Evolutionary conservation across 2,329 filamentous ascomycete species (phyloP), one percentile per base, ranked within the genome.

Genomic region (Teratosphaeria nubilosa): DNA sequence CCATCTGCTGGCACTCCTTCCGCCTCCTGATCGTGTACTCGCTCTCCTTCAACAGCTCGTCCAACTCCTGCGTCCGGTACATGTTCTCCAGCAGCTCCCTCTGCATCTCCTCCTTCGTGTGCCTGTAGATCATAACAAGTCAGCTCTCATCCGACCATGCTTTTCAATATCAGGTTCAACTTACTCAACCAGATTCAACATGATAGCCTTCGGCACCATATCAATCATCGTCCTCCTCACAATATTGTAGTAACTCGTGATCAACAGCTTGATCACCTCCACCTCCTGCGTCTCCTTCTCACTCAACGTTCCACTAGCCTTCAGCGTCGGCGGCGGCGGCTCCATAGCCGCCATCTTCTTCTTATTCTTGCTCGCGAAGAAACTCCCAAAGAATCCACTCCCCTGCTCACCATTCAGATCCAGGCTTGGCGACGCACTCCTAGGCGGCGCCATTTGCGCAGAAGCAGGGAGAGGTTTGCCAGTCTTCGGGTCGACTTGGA

Each of bases 301-400:
- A 5, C 89, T 95, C 45, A 99, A 80, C 27, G 87, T 95, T 50
- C 94, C 92, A 2, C 90, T 95, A 34, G 94, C 94, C 79, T 96
- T 99, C 59, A 99, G 84, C 50, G 85, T 92, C 31, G 94, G 84
- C 62, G 94, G 94, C 45, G 94, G 94, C 14, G 94, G 81, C 73
- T 99, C 94, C 94, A 99, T 99, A 53, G 92, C 91, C n/a, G 94
- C 94, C 77, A 95, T 95, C 86, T 96, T 97, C 84, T 99, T 99
- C 86, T 97, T 99, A 79, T 97, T 99, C 84, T 97, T 99, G 71
- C 90, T 91, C 11, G 94, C 90, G 72, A 96, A 99, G 83, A 99
- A 99, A 70, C 90, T 95, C 66, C 94, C 94, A 68, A 99, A 99
- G 82, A 99, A 99, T 41, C 92, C 91, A 34, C 60, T 60, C 60